phyloP scores from a whole-genome alignment of 2,329 filamentous ascomycete genomes.

The Cryphonectria japonica region DNA sequence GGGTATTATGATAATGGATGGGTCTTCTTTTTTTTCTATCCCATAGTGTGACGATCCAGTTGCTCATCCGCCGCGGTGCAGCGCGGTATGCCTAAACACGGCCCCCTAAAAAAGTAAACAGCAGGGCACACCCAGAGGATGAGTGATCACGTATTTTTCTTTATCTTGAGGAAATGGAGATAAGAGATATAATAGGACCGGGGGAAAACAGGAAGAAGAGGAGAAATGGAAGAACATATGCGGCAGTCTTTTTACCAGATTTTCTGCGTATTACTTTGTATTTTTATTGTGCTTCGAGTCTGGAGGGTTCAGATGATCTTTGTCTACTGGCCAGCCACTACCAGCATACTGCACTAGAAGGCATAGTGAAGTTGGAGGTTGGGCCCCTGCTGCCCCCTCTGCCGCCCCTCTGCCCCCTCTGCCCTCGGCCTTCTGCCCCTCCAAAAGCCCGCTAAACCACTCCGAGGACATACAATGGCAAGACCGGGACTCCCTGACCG shows the following conservation, averaged over 20 bases:
- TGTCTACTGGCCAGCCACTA: neutral
- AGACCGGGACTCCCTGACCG: neutral
- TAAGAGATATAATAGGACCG: neutral
- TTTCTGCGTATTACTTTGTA: too few relatives aligned
- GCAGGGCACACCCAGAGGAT: neutral
- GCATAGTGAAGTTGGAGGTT: neutral
- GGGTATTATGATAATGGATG: constrained; percentile 1
- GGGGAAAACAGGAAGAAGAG: neutral
- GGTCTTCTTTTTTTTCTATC: neutral
- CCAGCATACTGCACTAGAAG: neutral
- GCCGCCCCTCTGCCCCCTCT: neutral
- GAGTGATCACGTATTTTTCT: neutral
- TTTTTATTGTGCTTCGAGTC: too few relatives aligned
- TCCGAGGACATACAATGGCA: neutral
- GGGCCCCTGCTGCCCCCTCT: neutral
- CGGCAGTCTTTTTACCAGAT: too few relatives aligned
- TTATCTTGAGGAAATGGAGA: neutral
- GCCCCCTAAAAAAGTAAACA: neutral
- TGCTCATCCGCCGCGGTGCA: neutral
- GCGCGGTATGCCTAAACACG: neutral
- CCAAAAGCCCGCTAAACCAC: constrained; percentile 3
- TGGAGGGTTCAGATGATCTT: neutral
- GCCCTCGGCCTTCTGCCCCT: neutral
- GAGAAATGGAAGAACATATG: too few relatives aligned
- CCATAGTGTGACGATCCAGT: neutral